Conservation (phyloP, 169 alveolate genomes). For the Cryptosporidium sp. region DNA sequence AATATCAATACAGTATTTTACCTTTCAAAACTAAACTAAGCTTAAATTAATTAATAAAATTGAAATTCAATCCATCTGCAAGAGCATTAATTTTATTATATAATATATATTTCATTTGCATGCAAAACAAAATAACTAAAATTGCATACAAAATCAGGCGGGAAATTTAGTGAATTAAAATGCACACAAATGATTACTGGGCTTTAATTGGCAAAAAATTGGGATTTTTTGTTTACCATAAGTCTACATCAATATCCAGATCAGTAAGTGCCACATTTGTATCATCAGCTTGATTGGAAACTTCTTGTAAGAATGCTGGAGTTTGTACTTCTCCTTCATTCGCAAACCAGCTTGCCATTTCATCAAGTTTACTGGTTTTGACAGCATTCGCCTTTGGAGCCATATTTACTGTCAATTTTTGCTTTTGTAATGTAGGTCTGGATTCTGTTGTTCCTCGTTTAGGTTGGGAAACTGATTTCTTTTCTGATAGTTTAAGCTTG, state of each 20-base stretch:
- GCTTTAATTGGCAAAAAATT: neutral
- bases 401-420: constrained; percentile 57
- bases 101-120: constrained; percentile 4
- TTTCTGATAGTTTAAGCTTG: constrained; percentile 50
- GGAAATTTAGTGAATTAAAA: neutral
- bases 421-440: constrained; percentile 59
- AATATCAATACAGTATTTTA: neutral
- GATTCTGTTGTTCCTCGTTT: constrained; percentile 23
- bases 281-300: constrained; percentile 31
- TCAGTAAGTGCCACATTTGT: constrained; percentile 39
- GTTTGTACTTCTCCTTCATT: constrained; percentile 30
- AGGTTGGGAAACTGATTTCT: constrained; percentile 18
- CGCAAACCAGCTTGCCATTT: constrained; percentile 77
- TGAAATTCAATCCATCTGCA: constrained; percentile 28
- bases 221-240: constrained; percentile 25
- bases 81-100: constrained; percentile 11
- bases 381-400: constrained; percentile 76
- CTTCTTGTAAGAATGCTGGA: constrained; percentile 72
- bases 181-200: neutral
- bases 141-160: neutral
- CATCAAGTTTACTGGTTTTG: constrained; percentile 68
- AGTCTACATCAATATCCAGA: constrained; percentile 64
- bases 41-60: neutral
- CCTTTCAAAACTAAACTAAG: neutral
- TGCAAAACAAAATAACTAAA: neutral